A percentile compares a stretch with the other conserved stretches of the same genome.
These are phyloP conservation scores for Sesbania bispinosa DNA, from an alignment of 306 rosid species.

Conservation along the genomic window DNA sequence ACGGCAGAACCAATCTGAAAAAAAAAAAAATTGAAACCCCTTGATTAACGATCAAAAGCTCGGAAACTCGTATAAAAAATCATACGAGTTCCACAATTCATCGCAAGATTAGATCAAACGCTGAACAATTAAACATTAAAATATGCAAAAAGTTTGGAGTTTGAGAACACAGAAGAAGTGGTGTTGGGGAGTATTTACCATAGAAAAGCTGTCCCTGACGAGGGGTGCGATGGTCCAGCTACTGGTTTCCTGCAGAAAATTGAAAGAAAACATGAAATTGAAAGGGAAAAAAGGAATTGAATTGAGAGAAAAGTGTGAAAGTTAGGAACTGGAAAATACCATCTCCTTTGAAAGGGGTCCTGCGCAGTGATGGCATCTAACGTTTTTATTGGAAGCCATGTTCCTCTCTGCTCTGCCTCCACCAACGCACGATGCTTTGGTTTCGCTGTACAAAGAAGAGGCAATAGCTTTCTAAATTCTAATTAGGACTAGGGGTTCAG, in stretches of 20 bases:
- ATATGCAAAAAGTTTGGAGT: neutral
- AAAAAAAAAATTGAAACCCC: neutral
- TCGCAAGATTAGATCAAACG: slow-evolving; percentile 2
- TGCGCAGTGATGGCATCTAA: slow-evolving; percentile 80
- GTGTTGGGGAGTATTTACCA: slow-evolving; percentile 42
- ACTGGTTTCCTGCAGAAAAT: slow-evolving; percentile 61
- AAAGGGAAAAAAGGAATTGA: neutral
- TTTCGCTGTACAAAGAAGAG: neutral
- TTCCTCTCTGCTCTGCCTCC: neutral
- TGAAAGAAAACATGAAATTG: neutral
- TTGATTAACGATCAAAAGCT: neutral
- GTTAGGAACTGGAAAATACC: slow-evolving; percentile 29
- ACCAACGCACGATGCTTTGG: neutral
- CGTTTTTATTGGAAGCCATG: slow-evolving; percentile 26
- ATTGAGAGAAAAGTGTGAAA: neutral
- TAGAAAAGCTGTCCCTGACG: slow-evolving; percentile 83
- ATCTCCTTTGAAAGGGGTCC: slow-evolving; percentile 76
- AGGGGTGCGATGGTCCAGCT: slow-evolving; percentile 68
- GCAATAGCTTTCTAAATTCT: neutral
- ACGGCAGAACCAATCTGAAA: slow-evolving; percentile 89
- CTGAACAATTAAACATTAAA: slow-evolving; percentile 6
- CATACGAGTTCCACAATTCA: neutral
- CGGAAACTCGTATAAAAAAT: neutral
- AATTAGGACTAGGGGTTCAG: neutral
- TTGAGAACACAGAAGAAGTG: slow-evolving; percentile 4